These are phyloP conservation scores for Poteriospumella lacustris DNA, from an alignment of 108 stramenopile species.

Conservation along the genomic window DNA sequence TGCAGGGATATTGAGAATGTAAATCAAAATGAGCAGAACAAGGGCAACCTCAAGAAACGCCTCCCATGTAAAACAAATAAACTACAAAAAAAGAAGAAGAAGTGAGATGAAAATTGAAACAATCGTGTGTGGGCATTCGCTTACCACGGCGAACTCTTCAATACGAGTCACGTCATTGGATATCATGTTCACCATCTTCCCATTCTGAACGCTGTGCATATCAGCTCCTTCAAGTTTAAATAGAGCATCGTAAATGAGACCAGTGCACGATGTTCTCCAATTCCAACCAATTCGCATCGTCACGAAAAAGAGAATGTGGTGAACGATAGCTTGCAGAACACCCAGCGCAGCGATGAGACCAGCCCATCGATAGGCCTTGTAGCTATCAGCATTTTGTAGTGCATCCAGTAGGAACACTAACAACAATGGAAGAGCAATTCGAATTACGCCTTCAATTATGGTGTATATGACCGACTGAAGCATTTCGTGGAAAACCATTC, in stretches of 20 bases:
- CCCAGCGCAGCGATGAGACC: not conserved
- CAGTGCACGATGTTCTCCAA: not conserved
- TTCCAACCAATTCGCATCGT: constrained; percentile 17
- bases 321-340: not conserved
- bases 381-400: not conserved
- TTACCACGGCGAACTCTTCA: constrained; percentile 19
- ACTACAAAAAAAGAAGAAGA: constrained; percentile 3
- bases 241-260: not conserved
- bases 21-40: not conserved
- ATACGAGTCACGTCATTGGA: constrained; percentile 6
- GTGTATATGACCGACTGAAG: not conserved
- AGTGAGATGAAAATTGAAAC: no score
- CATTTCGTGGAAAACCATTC: not conserved
- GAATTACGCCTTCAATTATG: not conserved
- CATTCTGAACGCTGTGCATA: not conserved
- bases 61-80: not conserved
- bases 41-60: not conserved
- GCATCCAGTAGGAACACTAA: not conserved
- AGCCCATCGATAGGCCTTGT: not conserved
- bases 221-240: not conserved
- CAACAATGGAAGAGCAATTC: not conserved
- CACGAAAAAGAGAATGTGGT: not conserved
- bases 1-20: not conserved
- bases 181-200: constrained; percentile 16
- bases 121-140: not conserved